Conservation (phyloP, 176 grass and related monocot genomes). For the Typha latifolia region DNA sequence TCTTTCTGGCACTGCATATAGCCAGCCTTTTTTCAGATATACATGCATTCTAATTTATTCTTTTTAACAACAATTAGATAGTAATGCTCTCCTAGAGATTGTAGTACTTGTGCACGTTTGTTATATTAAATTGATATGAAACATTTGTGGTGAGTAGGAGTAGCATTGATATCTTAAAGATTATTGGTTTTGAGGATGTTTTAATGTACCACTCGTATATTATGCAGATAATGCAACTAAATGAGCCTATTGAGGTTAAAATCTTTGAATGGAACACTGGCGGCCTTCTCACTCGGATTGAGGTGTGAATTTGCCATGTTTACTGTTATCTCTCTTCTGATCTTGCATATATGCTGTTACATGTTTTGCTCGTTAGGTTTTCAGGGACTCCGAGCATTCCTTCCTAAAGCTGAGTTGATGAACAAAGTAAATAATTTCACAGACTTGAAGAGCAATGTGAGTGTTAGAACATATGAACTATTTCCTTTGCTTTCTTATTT, state of each 20-base stretch:
- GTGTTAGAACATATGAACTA: conserved; percentile 1
- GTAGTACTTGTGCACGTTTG: too few species aligned
- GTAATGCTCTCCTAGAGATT: too few species aligned
- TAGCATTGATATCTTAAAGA: background rate
- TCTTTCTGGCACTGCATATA: conserved; percentile 12
- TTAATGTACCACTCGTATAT: conserved; percentile 1
- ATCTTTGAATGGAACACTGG: conserved; percentile 83
- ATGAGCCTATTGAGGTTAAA: conserved; percentile 73
- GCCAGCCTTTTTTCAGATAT: too few species aligned
- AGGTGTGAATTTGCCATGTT: conserved; percentile 32
- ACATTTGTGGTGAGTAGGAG: too few species aligned
- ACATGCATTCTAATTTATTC: background rate
- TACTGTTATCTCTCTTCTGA: conserved; percentile 4
- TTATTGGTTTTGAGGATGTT: conserved; percentile 13
- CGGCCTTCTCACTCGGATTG: conserved; percentile 77
- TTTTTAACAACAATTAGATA: too few species aligned
- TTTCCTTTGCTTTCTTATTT: background rate
- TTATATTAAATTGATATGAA: too few species aligned
- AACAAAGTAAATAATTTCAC: conserved; percentile 61
- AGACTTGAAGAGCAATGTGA: conserved; percentile 77
- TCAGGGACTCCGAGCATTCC: conserved; percentile 78
- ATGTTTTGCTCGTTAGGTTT: background rate
- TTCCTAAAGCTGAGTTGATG: conserved; percentile 86
- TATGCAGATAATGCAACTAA: conserved; percentile 71
- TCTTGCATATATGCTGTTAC: background rate